Conservation (phyloP, 495 filamentous ascomycete species). For the Talaromyces stipitatus region DNA sequence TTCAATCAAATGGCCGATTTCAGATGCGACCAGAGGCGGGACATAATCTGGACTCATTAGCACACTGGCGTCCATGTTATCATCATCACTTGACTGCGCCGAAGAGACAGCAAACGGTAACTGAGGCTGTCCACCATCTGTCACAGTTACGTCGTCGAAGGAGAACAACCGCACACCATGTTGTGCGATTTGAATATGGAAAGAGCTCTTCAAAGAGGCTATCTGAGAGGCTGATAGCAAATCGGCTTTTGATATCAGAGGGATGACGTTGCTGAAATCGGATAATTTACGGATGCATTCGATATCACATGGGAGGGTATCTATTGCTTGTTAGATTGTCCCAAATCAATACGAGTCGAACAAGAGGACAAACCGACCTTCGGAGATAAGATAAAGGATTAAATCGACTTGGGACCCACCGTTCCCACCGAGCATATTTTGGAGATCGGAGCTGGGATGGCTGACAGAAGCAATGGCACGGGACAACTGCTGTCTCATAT, state of each 20-base stretch:
- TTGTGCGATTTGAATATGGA: slow-evolving; percentile 46
- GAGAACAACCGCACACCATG: slow-evolving; percentile 61
- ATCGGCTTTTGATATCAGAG: slow-evolving; percentile 76
- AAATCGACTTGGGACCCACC: slow-evolving; percentile 87
- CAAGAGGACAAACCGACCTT: slow-evolving; percentile 40
- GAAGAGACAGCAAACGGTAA: slow-evolving; percentile 78
- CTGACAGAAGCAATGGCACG: slow-evolving; percentile 52
- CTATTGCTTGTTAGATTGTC: slow-evolving; percentile 32
- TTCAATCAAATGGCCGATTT: slow-evolving; percentile 62
- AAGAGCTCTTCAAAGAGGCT: slow-evolving; percentile 47
- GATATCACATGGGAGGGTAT: slow-evolving; percentile 64
- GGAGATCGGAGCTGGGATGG: slow-evolving; percentile 63
- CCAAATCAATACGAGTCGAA: not conserved
- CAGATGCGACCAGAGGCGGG: slow-evolving; percentile 72
- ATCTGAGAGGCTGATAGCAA: slow-evolving; percentile 54
- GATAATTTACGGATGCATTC: slow-evolving; percentile 68
- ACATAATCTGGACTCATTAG: slow-evolving; percentile 94
- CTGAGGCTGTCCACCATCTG: slow-evolving; percentile 21
- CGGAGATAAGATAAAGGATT: slow-evolving; percentile 71
- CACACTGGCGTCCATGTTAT: slow-evolving; percentile 90
- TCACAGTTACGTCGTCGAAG: slow-evolving; percentile 39
- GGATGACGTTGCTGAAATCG: slow-evolving; percentile 78
- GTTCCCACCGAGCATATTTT: slow-evolving; percentile 73
- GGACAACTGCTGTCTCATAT: slow-evolving; percentile 66
- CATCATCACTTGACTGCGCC: slow-evolving; percentile 63